These are phyloP conservation scores for Cochlearia excelsa DNA, from an alignment of 345 rosid species.

Conservation along the genomic window DNA sequence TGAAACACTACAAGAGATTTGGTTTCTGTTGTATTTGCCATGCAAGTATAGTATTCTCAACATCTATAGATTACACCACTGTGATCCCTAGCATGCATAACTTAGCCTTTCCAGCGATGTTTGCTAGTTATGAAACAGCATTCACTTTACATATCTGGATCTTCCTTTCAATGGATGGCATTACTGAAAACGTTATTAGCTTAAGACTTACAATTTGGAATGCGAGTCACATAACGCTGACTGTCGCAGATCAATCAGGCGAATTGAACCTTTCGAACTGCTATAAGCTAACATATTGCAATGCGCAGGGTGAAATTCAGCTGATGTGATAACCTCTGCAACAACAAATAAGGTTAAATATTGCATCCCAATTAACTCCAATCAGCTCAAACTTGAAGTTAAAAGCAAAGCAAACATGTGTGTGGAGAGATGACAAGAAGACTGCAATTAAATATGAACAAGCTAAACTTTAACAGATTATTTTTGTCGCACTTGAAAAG, in stretches of 20 bases:
- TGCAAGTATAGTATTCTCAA: slow-evolving; percentile 17
- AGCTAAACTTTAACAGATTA: not conserved
- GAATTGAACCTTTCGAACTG: slow-evolving; percentile 96
- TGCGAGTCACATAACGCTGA: slow-evolving; percentile 96
- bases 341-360: slow-evolving; percentile 25
- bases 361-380: slow-evolving; percentile 16
- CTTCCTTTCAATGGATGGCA: slow-evolving; percentile 19
- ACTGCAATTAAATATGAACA: not conserved
- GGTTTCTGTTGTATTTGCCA: slow-evolving; percentile 16
- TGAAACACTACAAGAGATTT: not conserved
- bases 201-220: slow-evolving; percentile 71
- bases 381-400: slow-evolving; percentile 8
- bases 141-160: slow-evolving; percentile 11
- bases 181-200: slow-evolving; percentile 9
- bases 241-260: slow-evolving; percentile 93
- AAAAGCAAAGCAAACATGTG: slow-evolving; percentile 13
- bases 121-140: slow-evolving; percentile 4
- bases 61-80: slow-evolving; percentile 6
- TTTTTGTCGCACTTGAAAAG: not conserved
- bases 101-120: slow-evolving; percentile 1
- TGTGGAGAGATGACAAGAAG: slow-evolving; percentile 1
- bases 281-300: slow-evolving; percentile 41
- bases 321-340: slow-evolving; percentile 99
- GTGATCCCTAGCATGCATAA: slow-evolving; percentile 5
- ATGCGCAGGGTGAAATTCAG: slow-evolving; percentile 93